Evolutionary conservation across 1,284 basidiomycete genomes (phyloP), one percentile per base, ranked within the genome.

Genomic region (Omphalotus olearius): DNA sequence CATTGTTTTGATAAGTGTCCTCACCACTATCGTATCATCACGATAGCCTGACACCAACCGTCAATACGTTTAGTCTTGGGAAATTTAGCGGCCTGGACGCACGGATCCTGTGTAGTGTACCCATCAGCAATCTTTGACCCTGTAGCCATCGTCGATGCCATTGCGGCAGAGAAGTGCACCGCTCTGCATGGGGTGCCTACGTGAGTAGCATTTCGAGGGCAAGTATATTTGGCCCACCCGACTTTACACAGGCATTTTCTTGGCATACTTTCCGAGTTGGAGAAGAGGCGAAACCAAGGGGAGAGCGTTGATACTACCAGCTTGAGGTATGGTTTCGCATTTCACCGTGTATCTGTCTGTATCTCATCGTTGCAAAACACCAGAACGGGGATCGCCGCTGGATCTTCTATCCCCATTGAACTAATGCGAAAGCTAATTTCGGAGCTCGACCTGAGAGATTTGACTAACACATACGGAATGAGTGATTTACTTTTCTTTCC

Each of bases 121-220:
- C 77, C 89, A 0, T 82, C 87, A 0, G 78, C 82, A 44, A 70
- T 74, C 0, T 92, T 79, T 62, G 69, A 88, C 59, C 81, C 90
- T 0, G 66, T 67, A 36, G 71, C 80, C 9, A 81, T 87, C 51
- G 80, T 90, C 38, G 78, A 89, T 51, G 78, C 89, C 0, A 67
- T 91, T 13, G 65, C 75, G 6, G 70, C 76, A 30, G 88, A 91
- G 59, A 70, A 70, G 51, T 91, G 88, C 53, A 91, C 89, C 0
- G 87, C 85, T 0, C 68, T 93, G 47, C 88, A 93, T 59, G 91
- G 90, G 6, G 91, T 93, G 1, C 90, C 91, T 0, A 91, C 90
- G 30, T 33, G 30, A 33, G 30, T 9, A 33, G 3, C 2, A 33
- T 33, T 23, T 23, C 2, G 30, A 13, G 2, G 30, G 9, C 4